Conservation (phyloP, 225 moss, liverwort and hornwort species). For the Asterella californica region DNA sequence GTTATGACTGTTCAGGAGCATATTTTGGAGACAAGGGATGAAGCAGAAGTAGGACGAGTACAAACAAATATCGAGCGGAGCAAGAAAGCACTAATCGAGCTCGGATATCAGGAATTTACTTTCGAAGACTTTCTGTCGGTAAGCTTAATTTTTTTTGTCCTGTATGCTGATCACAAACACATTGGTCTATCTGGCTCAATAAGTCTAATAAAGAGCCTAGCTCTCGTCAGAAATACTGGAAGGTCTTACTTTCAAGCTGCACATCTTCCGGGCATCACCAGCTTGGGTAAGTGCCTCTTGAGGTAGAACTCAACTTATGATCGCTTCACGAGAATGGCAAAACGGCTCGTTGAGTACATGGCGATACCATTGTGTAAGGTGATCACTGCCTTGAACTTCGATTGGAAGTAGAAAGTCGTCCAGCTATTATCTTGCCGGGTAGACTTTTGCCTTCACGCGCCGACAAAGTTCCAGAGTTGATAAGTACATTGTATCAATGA, state of each 20-base stretch:
- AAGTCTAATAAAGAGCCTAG: neutral
- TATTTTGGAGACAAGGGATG: constrained; percentile 74
- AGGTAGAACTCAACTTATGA: neutral
- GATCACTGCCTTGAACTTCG: neutral
- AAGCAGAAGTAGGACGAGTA: constrained; percentile 71
- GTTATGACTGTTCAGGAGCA: constrained; percentile 56
- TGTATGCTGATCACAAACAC: neutral
- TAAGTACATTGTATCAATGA: neutral
- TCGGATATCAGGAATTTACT: constrained; percentile 96
- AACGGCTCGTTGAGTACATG: neutral
- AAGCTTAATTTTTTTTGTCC: neutral
- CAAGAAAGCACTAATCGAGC: constrained; percentile 80
- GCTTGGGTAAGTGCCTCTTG: neutral
- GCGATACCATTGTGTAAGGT: neutral
- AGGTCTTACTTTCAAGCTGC: neutral
- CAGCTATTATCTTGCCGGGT: neutral
- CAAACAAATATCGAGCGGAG: constrained; percentile 69
- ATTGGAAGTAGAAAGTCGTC: neutral
- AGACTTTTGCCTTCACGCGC: neutral
- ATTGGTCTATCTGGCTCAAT: neutral
- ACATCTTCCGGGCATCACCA: neutral
- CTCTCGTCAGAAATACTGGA: neutral
- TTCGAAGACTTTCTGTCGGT: constrained; percentile 98
- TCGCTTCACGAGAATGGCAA: neutral
- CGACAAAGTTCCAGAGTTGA: neutral